A percentile compares a stretch with the other conserved stretches of the same genome.
phyloP scores from a whole-genome alignment of 2,329 filamentous ascomycete species.

The Sarocladium oryzae region DNA sequence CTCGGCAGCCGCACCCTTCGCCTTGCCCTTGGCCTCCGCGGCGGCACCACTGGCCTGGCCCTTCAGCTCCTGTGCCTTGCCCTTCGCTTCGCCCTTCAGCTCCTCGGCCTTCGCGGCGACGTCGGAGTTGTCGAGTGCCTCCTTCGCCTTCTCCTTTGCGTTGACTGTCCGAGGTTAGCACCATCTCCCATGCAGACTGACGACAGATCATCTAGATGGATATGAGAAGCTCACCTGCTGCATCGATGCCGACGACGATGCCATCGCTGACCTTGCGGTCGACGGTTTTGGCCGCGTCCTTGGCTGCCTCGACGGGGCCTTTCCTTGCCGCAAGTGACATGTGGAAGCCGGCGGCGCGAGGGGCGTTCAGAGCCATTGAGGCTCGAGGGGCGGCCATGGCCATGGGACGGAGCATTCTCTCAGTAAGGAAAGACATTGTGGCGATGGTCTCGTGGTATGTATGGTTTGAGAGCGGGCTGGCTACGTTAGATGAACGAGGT shows the following conservation, averaged over 20 bases:
- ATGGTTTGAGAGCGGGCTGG: not conserved
- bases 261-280: slow-evolving; percentile 56
- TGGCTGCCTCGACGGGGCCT: slow-evolving; percentile 46
- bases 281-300: slow-evolving; percentile 53
- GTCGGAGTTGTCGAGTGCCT: slow-evolving; percentile 29
- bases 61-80: slow-evolving; percentile 30
- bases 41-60: slow-evolving; percentile 37
- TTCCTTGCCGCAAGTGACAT: slow-evolving; percentile 39
- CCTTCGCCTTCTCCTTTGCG: slow-evolving; percentile 26
- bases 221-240: slow-evolving; percentile 46
- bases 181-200: too few species aligned
- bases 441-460: slow-evolving; percentile 8
- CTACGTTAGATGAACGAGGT: not conserved
- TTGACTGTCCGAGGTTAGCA: slow-evolving; percentile 11
- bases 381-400: slow-evolving; percentile 31
- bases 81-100: slow-evolving; percentile 30
- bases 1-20: slow-evolving; percentile 36
- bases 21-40: slow-evolving; percentile 35
- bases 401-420: slow-evolving; percentile 37
- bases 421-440: slow-evolving; percentile 48
- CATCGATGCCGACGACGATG: slow-evolving; percentile 51
- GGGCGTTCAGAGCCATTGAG: slow-evolving; percentile 30
- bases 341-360: slow-evolving; percentile 37
- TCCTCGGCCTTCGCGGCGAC: slow-evolving; percentile 31
- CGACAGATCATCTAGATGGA: too few species aligned